Percentiles rank a stretch among this genome's conserved stretches.
Evolutionary conservation across 179 eudicot genomes (phyloP).

Genomic region (Beta corolliflora): DNA sequence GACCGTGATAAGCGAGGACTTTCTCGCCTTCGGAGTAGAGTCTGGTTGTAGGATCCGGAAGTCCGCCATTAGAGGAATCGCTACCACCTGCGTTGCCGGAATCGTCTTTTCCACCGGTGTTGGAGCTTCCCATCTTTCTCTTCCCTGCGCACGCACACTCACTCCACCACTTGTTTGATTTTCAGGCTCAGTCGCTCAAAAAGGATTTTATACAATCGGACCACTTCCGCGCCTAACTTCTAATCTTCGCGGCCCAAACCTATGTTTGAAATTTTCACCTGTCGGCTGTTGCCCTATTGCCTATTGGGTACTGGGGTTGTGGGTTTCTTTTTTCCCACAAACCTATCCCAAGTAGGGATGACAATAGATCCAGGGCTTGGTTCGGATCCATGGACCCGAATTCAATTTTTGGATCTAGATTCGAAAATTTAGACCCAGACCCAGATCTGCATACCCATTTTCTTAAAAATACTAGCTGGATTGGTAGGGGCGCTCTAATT

Average conservation of each 20-base stretch:
- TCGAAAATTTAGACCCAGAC: no score
- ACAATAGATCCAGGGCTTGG: no score
- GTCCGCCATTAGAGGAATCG: conserved; percentile 60
- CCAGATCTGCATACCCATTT: no score
- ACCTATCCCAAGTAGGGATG: no score
- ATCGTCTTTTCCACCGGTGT: conserved; percentile 57
- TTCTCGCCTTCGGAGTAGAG: conserved; percentile 75
- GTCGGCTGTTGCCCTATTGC: no score
- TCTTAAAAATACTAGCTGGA: no score
- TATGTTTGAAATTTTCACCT: background rate
- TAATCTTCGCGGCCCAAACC: background rate
- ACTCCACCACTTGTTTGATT: background rate
- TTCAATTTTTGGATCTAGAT: no score
- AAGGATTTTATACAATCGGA: background rate
- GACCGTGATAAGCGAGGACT: conserved; percentile 94
- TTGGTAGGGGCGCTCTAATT: no score
- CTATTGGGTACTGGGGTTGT: no score
- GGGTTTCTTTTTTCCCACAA: no score
- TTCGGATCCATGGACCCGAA: no score
- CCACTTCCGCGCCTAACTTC: background rate
- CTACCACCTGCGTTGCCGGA: conserved; percentile 61
- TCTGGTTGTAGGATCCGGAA: conserved; percentile 42
- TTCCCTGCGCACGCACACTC: background rate
- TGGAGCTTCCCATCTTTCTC: conserved; percentile 61
- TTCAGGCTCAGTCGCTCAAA: background rate